Base-by-base conservation (phyloP, 1,284 basidiomycete genomes). In the Ustanciosporium gigantosporum region DNA sequence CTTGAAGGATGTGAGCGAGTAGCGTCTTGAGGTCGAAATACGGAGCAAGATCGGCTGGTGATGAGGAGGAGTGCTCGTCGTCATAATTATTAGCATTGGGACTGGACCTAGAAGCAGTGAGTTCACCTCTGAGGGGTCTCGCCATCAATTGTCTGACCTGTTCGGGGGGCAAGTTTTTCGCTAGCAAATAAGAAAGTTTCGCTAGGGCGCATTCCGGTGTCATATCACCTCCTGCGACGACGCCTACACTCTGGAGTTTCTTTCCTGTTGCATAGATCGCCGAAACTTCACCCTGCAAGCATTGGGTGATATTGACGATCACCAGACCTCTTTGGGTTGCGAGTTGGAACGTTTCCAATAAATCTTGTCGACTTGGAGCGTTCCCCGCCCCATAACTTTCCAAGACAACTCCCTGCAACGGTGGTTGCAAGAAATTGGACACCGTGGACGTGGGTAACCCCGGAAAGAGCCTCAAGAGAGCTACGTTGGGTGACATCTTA, bases 171-270 rank as follows among this genome's bases (percentile, higher is more conserved):
- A 94, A 82, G 65, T 90, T 88, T 0, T 95, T 94, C 5, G 88
- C 90, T 24, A 95, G 83, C 7, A 95, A 83, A 69, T 95, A 95
- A 36, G 87, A 84, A 8, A 95, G 82, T 79, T 95, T 95, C 11
- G 89, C 84, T 25, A 94, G 83, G 6, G 91, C 90, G 61, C 90
- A 90, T 87, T 95, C 91, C 13, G 90, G 89, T 2, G 92, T 94
- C 91, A 95, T 94, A 77, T 95, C 91, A 11, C 62, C 66, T 3
- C 70, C 70, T 2, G 68, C 66, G 3, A 73, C 70, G 20, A 73
- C 70, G 2, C 68, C 68, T 2, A 73, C 70, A 13, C 47, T 56
- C 15, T 87, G 80, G 6, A 95, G 80, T 4, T 85, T 85, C 59
- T 86, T 83, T 5, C 91, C 90, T 14, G 89, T 87, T 73, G 89